Conservation (phyloP, 1,139 yeast genomes). For the Suhomyces terraborum region DNA sequence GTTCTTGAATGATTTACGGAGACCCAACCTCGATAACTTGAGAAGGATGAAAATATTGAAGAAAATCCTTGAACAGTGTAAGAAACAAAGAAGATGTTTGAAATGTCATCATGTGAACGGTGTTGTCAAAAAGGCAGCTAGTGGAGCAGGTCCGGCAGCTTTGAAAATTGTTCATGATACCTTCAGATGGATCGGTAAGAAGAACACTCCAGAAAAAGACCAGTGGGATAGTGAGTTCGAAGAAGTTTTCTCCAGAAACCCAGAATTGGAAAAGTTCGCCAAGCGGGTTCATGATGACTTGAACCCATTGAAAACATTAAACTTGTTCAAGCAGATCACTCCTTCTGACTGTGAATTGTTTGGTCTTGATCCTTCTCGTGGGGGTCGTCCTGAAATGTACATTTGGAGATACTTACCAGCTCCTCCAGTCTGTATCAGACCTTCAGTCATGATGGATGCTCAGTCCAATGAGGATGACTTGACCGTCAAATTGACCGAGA, state of each 20-base stretch:
- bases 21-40: constrained; percentile 88
- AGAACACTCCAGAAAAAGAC: constrained; percentile 78
- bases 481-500: constrained; percentile 93
- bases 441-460: constrained; percentile 93
- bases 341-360: constrained; percentile 90
- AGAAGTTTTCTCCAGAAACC: constrained; percentile 66
- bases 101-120: constrained; percentile 90
- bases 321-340: constrained; percentile 79
- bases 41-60: constrained; percentile 88
- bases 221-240: constrained; percentile 87
- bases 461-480: constrained; percentile 96
- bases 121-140: constrained; percentile 95
- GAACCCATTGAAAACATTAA: constrained; percentile 87
- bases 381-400: constrained; percentile 95
- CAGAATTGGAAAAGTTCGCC: constrained; percentile 85
- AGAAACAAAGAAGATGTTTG: constrained; percentile 89
- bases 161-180: constrained; percentile 94
- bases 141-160: constrained; percentile 89
- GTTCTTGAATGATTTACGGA: constrained; percentile 72
- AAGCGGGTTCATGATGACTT: constrained; percentile 91
- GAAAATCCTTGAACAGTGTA: constrained; percentile 85
- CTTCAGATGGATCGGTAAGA: constrained; percentile 94
- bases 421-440: constrained; percentile 98
- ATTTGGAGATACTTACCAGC: constrained; percentile 98
- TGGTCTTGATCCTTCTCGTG: constrained; percentile 84